phyloP scores from a whole-genome alignment of 768 basidiomycete species.

The Podaxis sp. region DNA sequence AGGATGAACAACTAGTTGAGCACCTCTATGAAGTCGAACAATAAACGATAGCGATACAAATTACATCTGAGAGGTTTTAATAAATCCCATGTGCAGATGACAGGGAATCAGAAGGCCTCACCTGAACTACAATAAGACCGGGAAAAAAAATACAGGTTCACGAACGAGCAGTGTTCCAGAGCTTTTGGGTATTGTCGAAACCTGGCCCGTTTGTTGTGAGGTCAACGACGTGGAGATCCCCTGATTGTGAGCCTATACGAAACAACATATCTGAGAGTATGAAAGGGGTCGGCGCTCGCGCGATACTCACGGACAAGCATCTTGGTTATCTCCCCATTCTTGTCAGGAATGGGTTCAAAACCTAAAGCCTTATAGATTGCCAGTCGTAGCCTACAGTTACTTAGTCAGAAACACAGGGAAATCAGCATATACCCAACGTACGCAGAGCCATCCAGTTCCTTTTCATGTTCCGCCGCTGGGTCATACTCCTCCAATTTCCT shows the following conservation, averaged over 20 bases:
- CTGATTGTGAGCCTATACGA: constrained; percentile 42
- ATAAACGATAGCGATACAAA: neutral
- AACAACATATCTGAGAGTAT: neutral
- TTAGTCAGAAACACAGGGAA: neutral
- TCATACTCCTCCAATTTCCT: constrained; percentile 61
- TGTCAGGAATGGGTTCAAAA: constrained; percentile 60
- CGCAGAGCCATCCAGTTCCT: constrained; percentile 65
- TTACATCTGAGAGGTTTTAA: neutral
- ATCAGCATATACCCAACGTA: constrained; percentile 30
- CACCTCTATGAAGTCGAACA: neutral
- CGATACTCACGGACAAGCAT: constrained; percentile 63
- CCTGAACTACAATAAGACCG: neutral
- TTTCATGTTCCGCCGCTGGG: constrained; percentile 67
- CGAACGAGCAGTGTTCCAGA: constrained; percentile 45
- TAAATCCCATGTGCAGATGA: neutral
- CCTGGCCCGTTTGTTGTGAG: constrained; percentile 29
- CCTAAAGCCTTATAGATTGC: constrained; percentile 69
- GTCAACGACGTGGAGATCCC: constrained; percentile 40
- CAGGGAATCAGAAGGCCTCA: neutral
- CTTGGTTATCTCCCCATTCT: constrained; percentile 45
- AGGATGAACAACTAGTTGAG: neutral
- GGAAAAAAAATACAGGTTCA: constrained; percentile 17
- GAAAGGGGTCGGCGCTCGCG: neutral
- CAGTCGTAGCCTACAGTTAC: constrained; percentile 49
- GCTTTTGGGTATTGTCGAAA: constrained; percentile 31